These are phyloP conservation scores for Stagonosporopsis chrysanthemi DNA, from an alignment of 2,329 filamentous ascomycete genomes.

Conservation along the genomic window DNA sequence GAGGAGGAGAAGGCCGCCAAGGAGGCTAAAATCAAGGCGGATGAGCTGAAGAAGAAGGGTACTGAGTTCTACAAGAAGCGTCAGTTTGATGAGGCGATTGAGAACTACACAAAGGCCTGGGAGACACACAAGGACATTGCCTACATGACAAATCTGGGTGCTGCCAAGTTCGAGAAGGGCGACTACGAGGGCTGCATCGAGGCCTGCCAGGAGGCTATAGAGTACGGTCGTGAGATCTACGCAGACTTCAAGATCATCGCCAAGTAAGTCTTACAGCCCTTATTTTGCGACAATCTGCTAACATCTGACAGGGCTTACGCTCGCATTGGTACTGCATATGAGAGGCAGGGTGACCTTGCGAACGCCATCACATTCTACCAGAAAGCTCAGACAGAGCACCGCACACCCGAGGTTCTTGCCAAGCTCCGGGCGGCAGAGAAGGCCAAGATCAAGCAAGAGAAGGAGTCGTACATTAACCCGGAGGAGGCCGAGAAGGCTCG, in stretches of 20 bases:
- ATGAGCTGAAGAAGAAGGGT: constrained; percentile 92
- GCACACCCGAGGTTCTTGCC: constrained; percentile 88
- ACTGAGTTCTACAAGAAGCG: constrained; percentile 99
- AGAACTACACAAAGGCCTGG: constrained; percentile 95
- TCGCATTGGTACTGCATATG: constrained; percentile 91
- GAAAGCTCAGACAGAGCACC: constrained; percentile 93
- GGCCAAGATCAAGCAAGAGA: constrained; percentile 76
- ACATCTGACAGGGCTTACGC: constrained; percentile 72
- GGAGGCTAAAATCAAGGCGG: constrained; percentile 90
- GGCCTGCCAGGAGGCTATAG: constrained; percentile 83
- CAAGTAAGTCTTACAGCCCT: constrained; percentile 64
- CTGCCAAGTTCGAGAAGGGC: constrained; percentile 94
- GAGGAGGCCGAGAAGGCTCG: constrained; percentile 94
- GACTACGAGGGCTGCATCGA: constrained; percentile 90
- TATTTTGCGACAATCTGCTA: constrained; percentile 2
- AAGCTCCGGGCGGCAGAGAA: constrained; percentile 94
- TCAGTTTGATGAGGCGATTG: constrained; percentile 92
- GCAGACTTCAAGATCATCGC: constrained; percentile 99
- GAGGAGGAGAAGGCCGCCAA: constrained; percentile 85
- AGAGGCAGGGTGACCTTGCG: constrained; percentile 82
- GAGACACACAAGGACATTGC: constrained; percentile 94
- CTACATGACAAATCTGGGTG: constrained; percentile 95
- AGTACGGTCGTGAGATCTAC: constrained; percentile 86
- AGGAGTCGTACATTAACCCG: constrained; percentile 84
- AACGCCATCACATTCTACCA: constrained; percentile 90